phyloP scores from a whole-genome alignment of 148 eudicot species.

The Chenopodium album region DNA sequence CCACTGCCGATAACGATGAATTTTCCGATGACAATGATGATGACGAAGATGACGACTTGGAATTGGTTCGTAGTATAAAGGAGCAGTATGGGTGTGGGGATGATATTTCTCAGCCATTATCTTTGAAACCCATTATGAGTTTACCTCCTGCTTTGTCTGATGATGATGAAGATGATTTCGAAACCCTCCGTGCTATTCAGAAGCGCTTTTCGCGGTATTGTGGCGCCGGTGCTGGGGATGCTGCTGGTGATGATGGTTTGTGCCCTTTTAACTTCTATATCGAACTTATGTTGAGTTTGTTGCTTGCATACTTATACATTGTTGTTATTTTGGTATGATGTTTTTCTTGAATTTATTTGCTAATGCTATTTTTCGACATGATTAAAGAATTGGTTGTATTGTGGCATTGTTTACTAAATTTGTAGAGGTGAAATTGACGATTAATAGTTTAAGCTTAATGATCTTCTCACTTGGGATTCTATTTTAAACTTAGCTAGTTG shows the following conservation, averaged over 20 bases:
- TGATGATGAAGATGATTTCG: conserved; percentile 77
- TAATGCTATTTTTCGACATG: neutral
- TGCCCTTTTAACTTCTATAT: neutral
- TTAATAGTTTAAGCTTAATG: neutral
- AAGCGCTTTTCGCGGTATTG: conserved; percentile 51
- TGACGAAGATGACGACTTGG: conserved; percentile 49
- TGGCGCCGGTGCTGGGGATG: conserved; percentile 18
- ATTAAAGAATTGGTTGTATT: neutral
- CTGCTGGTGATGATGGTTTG: neutral
- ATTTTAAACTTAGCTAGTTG: neutral
- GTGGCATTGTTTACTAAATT: neutral
- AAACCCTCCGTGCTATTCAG: conserved; percentile 58
- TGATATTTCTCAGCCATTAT: conserved; percentile 32
- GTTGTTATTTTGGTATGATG: neutral
- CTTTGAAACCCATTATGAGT: conserved; percentile 44
- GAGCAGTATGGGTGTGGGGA: conserved; percentile 39
- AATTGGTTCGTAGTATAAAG: conserved; percentile 49
- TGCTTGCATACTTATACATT: neutral
- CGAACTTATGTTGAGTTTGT: neutral
- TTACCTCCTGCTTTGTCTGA: conserved; percentile 49
- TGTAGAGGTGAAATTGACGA: neutral
- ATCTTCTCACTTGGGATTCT: too few relatives aligned
- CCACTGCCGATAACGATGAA: neutral
- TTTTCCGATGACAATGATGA: conserved; percentile 22
- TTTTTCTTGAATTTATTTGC: too few relatives aligned